phyloP scores from a whole-genome alignment of 176 grass and related monocot genomes.

The Carex parvula region DNA sequence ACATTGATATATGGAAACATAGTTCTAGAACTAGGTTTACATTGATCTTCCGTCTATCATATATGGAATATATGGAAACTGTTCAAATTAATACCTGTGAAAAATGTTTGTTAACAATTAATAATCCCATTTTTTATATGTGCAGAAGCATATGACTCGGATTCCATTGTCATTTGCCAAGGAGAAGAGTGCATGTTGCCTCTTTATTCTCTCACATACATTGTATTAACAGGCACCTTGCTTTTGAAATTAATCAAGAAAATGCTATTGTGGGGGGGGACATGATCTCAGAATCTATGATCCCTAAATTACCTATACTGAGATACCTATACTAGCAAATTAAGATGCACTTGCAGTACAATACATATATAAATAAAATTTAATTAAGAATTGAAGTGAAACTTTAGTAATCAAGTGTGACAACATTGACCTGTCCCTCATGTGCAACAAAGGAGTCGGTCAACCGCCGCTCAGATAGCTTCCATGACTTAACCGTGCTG shows the following conservation, averaged over 20 bases:
- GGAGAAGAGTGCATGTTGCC: neutral
- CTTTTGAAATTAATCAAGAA: neutral
- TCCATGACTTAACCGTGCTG: conserved; percentile 70
- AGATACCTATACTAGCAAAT: neutral
- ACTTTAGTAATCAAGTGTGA: neutral
- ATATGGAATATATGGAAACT: too few species aligned
- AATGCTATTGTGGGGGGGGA: neutral
- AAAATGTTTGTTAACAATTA: neutral
- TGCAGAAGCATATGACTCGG: neutral
- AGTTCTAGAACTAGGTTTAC: too few species aligned
- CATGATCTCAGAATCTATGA: neutral
- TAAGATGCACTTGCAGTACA: neutral
- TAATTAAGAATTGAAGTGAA: neutral
- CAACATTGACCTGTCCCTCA: conserved; percentile 38
- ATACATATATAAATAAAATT: neutral
- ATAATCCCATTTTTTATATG: neutral
- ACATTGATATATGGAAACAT: too few species aligned
- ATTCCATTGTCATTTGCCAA: neutral
- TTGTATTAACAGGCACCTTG: neutral
- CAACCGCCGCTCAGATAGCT: conserved; percentile 48
- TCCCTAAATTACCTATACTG: neutral
- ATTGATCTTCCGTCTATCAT: too few species aligned
- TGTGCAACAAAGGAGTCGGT: conserved; percentile 81
- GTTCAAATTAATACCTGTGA: neutral
- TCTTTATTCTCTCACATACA: neutral